Evolutionary conservation across 2,329 filamentous ascomycete genomes (phyloP).

Genomic region (Colletotrichum eleusines): DNA sequence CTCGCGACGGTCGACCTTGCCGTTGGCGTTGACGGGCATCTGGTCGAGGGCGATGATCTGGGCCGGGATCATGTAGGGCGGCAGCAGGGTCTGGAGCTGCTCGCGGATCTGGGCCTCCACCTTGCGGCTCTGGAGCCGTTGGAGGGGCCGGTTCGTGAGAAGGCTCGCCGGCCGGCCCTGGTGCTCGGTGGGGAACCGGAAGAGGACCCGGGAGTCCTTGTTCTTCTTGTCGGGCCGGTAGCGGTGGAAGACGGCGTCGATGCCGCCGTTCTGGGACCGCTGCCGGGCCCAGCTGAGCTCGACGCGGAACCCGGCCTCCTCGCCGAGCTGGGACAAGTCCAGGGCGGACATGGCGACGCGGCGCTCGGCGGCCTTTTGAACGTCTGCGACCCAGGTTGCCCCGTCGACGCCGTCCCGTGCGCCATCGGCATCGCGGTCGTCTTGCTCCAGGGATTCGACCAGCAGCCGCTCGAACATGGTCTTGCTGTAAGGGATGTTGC

Average conservation of each 20-base stretch:
- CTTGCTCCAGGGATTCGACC: background rate
- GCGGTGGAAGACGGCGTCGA: conserved; percentile 52
- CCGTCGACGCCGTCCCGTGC: conserved; percentile 1
- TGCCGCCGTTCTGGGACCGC: conserved; percentile 43
- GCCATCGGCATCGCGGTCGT: background rate
- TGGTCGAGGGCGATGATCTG: conserved; percentile 43
- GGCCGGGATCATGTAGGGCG: conserved; percentile 48
- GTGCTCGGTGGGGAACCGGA: conserved; percentile 18
- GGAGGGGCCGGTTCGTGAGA: conserved; percentile 9
- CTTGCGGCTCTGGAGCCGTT: conserved; percentile 6
- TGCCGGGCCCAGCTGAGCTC: conserved; percentile 60
- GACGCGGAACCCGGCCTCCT: conserved; percentile 58
- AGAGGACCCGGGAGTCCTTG: background rate
- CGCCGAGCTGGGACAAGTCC: conserved; percentile 44
- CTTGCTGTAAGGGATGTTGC: conserved; percentile 48
- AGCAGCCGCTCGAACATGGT: conserved; percentile 47
- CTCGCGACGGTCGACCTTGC: conserved; percentile 45
- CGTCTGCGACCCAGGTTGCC: background rate
- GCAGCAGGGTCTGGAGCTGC: conserved; percentile 39
- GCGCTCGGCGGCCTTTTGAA: conserved; percentile 7
- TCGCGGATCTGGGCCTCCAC: conserved; percentile 13
- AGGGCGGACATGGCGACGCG: conserved; percentile 34
- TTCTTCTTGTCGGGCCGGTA: conserved; percentile 45
- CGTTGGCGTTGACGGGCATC: conserved; percentile 46
- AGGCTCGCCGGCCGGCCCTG: background rate